These are phyloP conservation scores for Daedaleopsis nitida DNA, from an alignment of 768 basidiomycete species.

Conservation along the genomic window DNA sequence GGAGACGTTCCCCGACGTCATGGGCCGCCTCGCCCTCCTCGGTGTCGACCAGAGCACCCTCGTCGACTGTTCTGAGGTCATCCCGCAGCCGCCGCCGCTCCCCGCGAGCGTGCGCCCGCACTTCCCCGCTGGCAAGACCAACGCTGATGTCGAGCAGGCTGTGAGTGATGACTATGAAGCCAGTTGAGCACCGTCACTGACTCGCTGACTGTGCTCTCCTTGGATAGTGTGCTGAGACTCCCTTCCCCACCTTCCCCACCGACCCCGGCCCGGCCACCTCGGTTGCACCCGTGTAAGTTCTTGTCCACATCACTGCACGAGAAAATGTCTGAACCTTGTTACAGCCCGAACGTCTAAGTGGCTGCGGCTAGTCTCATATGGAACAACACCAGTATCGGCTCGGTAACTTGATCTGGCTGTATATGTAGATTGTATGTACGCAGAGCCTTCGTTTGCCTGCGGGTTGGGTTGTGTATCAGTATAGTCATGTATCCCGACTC, in stretches of 20 bases:
- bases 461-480: no score
- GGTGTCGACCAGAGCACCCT: conserved; percentile 19
- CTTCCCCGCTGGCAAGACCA: conserved; percentile 23
- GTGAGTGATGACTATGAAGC: conserved; percentile 2
- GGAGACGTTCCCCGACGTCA: conserved; percentile 22
- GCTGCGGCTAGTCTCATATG: background rate
- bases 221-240: conserved; percentile 7
- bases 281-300: conserved; percentile 33
- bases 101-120: conserved; percentile 1
- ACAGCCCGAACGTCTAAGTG: background rate
- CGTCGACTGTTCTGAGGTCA: conserved; percentile 8
- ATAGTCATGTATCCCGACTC: no score
- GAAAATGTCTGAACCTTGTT: conserved; percentile 21
- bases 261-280: conserved; percentile 33
- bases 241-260: conserved; percentile 19
- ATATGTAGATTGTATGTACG: background rate
- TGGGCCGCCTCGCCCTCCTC: conserved; percentile 29
- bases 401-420: background rate
- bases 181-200: background rate
- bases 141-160: conserved; percentile 24
- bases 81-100: conserved; percentile 5
- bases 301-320: background rate
- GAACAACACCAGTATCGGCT: background rate
- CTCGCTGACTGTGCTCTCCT: background rate
- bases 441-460: no score